A percentile compares a stretch with the other conserved stretches of the same genome.
Evolutionary conservation across 2,329 filamentous ascomycete species (phyloP).

Genomic region (Trichophyton verrucosum): DNA sequence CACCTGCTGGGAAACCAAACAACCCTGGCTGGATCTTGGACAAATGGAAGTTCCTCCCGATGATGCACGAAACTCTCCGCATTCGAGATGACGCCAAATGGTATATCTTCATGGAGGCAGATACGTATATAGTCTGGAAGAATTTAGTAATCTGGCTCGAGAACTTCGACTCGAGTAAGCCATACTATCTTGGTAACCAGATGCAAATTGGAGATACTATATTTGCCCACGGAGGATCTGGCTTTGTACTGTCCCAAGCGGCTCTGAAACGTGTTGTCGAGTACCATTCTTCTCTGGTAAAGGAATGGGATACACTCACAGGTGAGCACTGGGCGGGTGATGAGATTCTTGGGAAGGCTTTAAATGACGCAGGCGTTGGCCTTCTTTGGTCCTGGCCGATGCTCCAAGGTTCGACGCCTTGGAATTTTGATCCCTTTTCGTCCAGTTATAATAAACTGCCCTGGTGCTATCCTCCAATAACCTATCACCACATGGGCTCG

Average conservation of each 20-base stretch:
- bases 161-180: slow-evolving; percentile 36
- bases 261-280: slow-evolving; percentile 36
- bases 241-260: slow-evolving; percentile 40
- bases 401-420: slow-evolving; percentile 32
- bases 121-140: slow-evolving; percentile 45
- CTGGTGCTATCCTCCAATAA: slow-evolving; percentile 40
- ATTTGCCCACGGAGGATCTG: slow-evolving; percentile 43
- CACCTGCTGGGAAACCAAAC: slow-evolving; percentile 32
- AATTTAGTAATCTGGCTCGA: slow-evolving; percentile 43
- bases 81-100: slow-evolving; percentile 40
- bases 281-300: slow-evolving; percentile 31
- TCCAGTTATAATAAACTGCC: slow-evolving; percentile 29
- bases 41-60: slow-evolving; percentile 48
- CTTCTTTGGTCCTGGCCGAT: slow-evolving; percentile 39
- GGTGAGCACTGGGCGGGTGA: slow-evolving; percentile 39
- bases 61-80: slow-evolving; percentile 39
- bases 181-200: slow-evolving; percentile 43
- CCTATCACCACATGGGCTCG: slow-evolving; percentile 39
- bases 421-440: slow-evolving; percentile 34
- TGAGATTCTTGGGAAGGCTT: slow-evolving; percentile 38
- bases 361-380: slow-evolving; percentile 35
- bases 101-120: slow-evolving; percentile 49
- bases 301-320: slow-evolving; percentile 36
- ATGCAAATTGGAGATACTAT: slow-evolving; percentile 39
- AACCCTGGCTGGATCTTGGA: slow-evolving; percentile 42